phyloP scores from a whole-genome alignment of 176 grass and related monocot genomes.

The Elaeis guineensis region DNA sequence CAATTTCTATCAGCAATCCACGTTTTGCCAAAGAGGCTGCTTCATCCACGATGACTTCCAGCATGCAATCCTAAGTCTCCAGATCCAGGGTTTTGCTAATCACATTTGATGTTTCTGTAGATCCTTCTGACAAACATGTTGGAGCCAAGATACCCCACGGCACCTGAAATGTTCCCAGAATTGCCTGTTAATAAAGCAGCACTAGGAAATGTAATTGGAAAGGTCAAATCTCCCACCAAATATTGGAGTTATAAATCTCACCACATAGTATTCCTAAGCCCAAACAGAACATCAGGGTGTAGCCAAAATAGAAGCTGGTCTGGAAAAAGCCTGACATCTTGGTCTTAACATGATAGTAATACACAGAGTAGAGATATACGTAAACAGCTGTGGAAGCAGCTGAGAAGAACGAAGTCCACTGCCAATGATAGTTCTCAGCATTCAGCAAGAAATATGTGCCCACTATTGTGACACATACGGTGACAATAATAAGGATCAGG shows the following conservation, averaged over 20 bases:
- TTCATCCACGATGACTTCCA: too few species aligned
- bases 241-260: slow-evolving; percentile 19
- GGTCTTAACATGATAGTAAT: slow-evolving; percentile 93
- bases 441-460: slow-evolving; percentile 97
- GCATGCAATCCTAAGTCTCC: too few species aligned
- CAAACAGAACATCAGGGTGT: slow-evolving; percentile 93
- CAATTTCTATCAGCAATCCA: too few species aligned
- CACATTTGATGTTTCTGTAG: too few species aligned
- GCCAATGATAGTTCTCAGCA: slow-evolving; percentile 95
- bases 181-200: too few species aligned
- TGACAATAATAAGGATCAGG: slow-evolving; percentile 85
- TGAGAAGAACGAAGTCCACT: slow-evolving; percentile 98
- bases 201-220: too few species aligned
- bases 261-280: slow-evolving; percentile 92
- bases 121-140: too few species aligned
- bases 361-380: slow-evolving; percentile 90
- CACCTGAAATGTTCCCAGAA: too few species aligned
- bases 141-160: too few species aligned
- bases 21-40: too few species aligned
- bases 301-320: slow-evolving; percentile 95
- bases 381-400: slow-evolving; percentile 91
- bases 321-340: slow-evolving; percentile 99
- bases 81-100: too few species aligned
- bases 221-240: too few species aligned
- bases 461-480: slow-evolving; percentile 89